phyloP scores from a whole-genome alignment of 2,329 filamentous ascomycete genomes.

The Verticillium albo-atrum region DNA sequence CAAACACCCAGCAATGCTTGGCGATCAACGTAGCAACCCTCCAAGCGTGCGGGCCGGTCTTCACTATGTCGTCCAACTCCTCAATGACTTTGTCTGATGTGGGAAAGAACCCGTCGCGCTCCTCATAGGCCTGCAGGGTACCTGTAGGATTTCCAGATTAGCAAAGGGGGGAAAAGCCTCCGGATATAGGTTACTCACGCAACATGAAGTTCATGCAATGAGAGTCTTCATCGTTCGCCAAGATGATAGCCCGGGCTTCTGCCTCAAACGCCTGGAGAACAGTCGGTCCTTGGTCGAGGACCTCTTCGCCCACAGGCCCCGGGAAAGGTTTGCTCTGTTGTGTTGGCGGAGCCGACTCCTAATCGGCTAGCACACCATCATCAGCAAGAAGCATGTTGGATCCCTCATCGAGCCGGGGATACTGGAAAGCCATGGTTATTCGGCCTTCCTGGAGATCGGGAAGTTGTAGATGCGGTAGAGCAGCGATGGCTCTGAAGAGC shows the following conservation, averaged over 20 bases:
- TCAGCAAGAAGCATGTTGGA: background rate
- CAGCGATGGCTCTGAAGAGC: too few species aligned
- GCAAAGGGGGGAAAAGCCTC: background rate
- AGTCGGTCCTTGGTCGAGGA: background rate
- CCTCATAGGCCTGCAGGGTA: background rate
- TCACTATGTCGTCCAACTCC: background rate
- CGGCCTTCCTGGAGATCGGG: too few species aligned
- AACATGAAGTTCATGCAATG: background rate
- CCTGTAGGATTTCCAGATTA: background rate
- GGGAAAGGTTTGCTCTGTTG: background rate
- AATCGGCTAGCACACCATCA: background rate
- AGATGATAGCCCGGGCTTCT: background rate
- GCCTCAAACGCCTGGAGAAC: background rate
- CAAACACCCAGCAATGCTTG: background rate
- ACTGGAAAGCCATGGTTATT: background rate
- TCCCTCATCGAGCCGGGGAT: background rate
- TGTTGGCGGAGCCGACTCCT: background rate
- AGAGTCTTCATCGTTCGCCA: background rate
- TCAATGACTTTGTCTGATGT: background rate
- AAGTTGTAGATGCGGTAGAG: too few species aligned
- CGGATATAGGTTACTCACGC: background rate
- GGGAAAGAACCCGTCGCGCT: background rate
- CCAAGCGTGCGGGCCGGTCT: background rate
- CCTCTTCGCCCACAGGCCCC: background rate
- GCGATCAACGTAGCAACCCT: background rate